Evolutionary conservation across 2,329 filamentous ascomycete species (phyloP).

Genomic region (Colletotrichum spinosum): DNA sequence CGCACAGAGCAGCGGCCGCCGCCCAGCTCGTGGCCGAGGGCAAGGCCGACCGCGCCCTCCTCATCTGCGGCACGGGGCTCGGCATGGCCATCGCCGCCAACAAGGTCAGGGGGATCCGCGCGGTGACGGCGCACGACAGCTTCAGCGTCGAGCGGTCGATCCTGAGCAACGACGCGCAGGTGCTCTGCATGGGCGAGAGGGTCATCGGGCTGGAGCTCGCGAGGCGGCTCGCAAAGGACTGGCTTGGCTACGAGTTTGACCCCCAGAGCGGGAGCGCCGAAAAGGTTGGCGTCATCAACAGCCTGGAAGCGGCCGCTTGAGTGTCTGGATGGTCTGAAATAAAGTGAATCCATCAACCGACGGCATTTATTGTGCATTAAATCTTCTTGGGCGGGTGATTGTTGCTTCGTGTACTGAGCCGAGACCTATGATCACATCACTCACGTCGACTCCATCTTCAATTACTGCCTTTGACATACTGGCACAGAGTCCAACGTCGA

Average conservation of each 20-base stretch:
- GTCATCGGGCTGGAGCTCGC: conserved; percentile 86
- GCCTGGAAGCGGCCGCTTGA: conserved; percentile 46
- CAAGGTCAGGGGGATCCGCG: conserved; percentile 85
- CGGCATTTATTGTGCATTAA: too few species aligned
- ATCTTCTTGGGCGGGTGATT: too few species aligned
- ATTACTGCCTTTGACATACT: too few species aligned
- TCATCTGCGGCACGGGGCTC: conserved; percentile 88
- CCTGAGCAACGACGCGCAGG: conserved; percentile 87
- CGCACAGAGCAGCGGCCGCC: conserved; percentile 80
- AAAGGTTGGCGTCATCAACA: conserved; percentile 57
- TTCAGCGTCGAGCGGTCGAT: conserved; percentile 86
- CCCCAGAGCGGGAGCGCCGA: conserved; percentile 58
- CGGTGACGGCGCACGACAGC: conserved; percentile 90
- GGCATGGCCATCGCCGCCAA: conserved; percentile 92
- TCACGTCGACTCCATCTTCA: too few species aligned
- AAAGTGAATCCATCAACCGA: not conserved
- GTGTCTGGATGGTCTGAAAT: not conserved
- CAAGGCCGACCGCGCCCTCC: conserved; percentile 79
- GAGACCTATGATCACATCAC: too few species aligned
- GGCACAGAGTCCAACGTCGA: too few species aligned
- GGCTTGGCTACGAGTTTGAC: conserved; percentile 87
- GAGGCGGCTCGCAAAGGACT: conserved; percentile 81
- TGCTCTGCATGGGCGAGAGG: conserved; percentile 86
- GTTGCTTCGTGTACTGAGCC: too few species aligned
- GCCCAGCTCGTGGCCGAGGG: conserved; percentile 72